phyloP scores from a whole-genome alignment of 495 filamentous ascomycete genomes.

The Penicillium daleae region DNA sequence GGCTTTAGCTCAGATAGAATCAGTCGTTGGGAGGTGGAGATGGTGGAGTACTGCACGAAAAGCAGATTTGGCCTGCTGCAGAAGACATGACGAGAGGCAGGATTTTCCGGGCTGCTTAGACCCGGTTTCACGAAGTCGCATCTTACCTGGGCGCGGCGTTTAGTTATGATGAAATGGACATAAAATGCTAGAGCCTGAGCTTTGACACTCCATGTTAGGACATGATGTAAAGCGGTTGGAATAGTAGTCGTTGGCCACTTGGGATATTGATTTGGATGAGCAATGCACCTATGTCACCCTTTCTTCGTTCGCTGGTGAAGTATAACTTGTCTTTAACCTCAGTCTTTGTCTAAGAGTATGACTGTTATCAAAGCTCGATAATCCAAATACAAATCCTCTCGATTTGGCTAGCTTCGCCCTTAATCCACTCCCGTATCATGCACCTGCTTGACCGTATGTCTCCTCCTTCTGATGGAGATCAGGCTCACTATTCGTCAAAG shows the following conservation, averaged over 20 bases:
- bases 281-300: too few relatives aligned
- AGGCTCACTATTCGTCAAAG: too few relatives aligned
- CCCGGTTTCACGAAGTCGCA: constrained; percentile 39
- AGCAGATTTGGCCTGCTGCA: constrained; percentile 23
- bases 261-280: neutral
- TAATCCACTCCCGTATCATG: too few relatives aligned
- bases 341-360: too few relatives aligned
- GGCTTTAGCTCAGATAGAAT: constrained; percentile 36
- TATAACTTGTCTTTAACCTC: too few relatives aligned
- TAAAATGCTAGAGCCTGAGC: constrained; percentile 33
- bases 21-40: constrained; percentile 7
- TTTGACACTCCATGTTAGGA: neutral
- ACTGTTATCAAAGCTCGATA: too few relatives aligned
- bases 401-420: too few relatives aligned
- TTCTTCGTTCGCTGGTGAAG: too few relatives aligned
- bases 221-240: neutral
- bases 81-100: constrained; percentile 20
- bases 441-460: too few relatives aligned
- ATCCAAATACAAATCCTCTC: too few relatives aligned
- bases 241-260: neutral
- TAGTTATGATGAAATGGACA: constrained; percentile 48
- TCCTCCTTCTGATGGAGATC: too few relatives aligned
- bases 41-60: constrained; percentile 22
- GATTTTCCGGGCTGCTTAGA: neutral
- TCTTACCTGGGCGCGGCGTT: constrained; percentile 36